phyloP scores from a whole-genome alignment of 1,284 basidiomycete species.

The Xerocomus amazonicus region DNA sequence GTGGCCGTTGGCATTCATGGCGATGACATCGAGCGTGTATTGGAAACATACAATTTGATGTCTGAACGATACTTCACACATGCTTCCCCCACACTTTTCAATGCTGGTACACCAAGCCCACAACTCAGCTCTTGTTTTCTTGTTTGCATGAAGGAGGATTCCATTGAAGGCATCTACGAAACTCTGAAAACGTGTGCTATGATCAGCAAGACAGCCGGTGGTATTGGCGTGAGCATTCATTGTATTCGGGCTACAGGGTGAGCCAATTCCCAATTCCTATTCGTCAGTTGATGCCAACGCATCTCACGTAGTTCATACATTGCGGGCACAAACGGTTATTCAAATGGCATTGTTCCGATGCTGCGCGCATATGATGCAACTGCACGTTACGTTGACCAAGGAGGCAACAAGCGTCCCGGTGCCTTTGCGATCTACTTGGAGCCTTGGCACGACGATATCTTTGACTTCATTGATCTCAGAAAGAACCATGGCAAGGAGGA shows the following conservation, averaged over 20 bases:
- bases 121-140: slow-evolving; percentile 99
- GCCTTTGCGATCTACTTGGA: slow-evolving; percentile 98
- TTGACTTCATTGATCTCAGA: slow-evolving; percentile 96
- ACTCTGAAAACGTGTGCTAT: slow-evolving; percentile 98
- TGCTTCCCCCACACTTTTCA: slow-evolving; percentile 98
- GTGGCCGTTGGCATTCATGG: slow-evolving; percentile 98
- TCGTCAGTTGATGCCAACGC: slow-evolving; percentile 4
- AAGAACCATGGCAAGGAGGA: slow-evolving; percentile 99
- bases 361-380: slow-evolving; percentile 98
- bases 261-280: slow-evolving; percentile 26
- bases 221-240: slow-evolving; percentile 96
- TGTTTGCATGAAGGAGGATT: slow-evolving; percentile 98
- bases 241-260: slow-evolving; percentile 95
- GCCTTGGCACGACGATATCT: slow-evolving; percentile 97
- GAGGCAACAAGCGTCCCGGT: slow-evolving; percentile 98
- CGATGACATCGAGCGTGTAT: slow-evolving; percentile 80
- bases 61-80: slow-evolving; percentile 97
- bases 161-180: slow-evolving; percentile 99
- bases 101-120: slow-evolving; percentile 93
- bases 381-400: slow-evolving; percentile 98
- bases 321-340: slow-evolving; percentile 95
- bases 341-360: slow-evolving; percentile 99
- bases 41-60: slow-evolving; percentile 95
- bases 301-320: slow-evolving; percentile 67
- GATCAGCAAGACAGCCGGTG: slow-evolving; percentile 99